Conservation (phyloP, 106 monocot genomes). For the Ottelia alismoides region DNA sequence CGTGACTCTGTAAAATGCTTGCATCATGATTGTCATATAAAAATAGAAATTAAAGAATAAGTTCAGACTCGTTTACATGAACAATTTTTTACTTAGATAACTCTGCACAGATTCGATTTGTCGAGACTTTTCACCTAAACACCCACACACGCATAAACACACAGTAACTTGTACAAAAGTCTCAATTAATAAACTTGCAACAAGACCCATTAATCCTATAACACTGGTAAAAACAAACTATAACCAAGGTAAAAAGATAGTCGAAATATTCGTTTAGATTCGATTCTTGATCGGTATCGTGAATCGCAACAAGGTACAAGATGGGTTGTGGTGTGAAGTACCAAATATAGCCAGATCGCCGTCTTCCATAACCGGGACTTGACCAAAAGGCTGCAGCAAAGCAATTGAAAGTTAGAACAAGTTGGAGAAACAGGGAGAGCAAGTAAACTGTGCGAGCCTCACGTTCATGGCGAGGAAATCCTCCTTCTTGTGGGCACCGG, state of each 20-base stretch:
- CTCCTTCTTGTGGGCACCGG: slow-evolving; percentile 16
- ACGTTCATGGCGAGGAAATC: slow-evolving; percentile 23
- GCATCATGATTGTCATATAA: not conserved
- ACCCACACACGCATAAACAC: too few relatives aligned
- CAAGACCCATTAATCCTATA: too few relatives aligned
- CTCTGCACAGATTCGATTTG: too few relatives aligned
- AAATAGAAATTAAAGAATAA: not conserved
- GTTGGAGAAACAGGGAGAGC: not conserved
- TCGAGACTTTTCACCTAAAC: too few relatives aligned
- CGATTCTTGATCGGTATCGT: too few relatives aligned
- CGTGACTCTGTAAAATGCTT: slow-evolving; percentile 8
- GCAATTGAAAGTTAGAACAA: not conserved
- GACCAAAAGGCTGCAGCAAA: slow-evolving; percentile 8
- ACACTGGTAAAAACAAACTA: too few relatives aligned
- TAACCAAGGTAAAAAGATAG: too few relatives aligned
- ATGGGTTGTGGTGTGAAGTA: not conserved
- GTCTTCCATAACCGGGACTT: slow-evolving; percentile 9
- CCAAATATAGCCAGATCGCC: slow-evolving; percentile 8
- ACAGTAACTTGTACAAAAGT: too few relatives aligned
- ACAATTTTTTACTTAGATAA: too few relatives aligned
- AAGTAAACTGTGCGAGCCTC: not conserved
- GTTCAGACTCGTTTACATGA: too few relatives aligned
- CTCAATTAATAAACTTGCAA: too few relatives aligned
- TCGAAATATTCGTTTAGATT: not conserved
- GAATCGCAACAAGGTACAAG: too few relatives aligned